Conservation (phyloP, 1,284 basidiomycete genomes). For the Meripilus lineatus region DNA sequence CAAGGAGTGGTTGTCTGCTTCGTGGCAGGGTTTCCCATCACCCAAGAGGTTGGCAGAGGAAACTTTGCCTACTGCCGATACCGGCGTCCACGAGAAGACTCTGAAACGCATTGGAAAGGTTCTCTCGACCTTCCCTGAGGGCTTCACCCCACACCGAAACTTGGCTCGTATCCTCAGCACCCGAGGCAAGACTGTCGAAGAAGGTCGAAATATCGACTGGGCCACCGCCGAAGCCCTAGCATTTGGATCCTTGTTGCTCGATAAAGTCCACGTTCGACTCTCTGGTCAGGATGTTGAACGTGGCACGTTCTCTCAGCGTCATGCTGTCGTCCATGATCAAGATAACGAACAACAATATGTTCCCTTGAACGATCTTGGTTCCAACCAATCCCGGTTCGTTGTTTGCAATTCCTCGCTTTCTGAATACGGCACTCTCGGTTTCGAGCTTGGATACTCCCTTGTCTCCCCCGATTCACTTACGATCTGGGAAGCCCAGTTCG, state of each 20-base stretch:
- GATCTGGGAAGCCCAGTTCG: constrained; percentile 99
- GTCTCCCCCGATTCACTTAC: constrained; percentile 93
- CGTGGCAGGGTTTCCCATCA: constrained; percentile 98
- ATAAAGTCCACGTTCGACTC: constrained; percentile 92
- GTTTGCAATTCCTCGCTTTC: constrained; percentile 98
- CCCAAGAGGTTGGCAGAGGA: constrained; percentile 94
- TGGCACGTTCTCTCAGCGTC: constrained; percentile 99
- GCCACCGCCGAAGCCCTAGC: constrained; percentile 99
- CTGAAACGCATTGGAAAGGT: constrained; percentile 85
- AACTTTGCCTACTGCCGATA: constrained; percentile 84
- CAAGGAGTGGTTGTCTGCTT: constrained; percentile 96
- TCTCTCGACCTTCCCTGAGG: constrained; percentile 81
- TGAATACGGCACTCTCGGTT: constrained; percentile 93
- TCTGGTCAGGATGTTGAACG: constrained; percentile 99
- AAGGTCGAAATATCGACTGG: constrained; percentile 95
- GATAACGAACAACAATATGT: constrained; percentile 87
- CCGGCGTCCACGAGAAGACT: constrained; percentile 76
- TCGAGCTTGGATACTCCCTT: constrained; percentile 98
- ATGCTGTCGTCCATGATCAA: constrained; percentile 97
- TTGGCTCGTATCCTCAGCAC: constrained; percentile 87
- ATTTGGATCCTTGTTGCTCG: constrained; percentile 88
- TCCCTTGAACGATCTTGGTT: constrained; percentile 85
- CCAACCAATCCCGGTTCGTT: constrained; percentile 87
- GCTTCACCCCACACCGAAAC: constrained; percentile 90
- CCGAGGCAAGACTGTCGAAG: constrained; percentile 87